Percentiles rank a stretch among this genome's conserved stretches.
Conservation (phyloP, 495 filamentous ascomycete species). For the Chlorociboria aeruginascens region DNA sequence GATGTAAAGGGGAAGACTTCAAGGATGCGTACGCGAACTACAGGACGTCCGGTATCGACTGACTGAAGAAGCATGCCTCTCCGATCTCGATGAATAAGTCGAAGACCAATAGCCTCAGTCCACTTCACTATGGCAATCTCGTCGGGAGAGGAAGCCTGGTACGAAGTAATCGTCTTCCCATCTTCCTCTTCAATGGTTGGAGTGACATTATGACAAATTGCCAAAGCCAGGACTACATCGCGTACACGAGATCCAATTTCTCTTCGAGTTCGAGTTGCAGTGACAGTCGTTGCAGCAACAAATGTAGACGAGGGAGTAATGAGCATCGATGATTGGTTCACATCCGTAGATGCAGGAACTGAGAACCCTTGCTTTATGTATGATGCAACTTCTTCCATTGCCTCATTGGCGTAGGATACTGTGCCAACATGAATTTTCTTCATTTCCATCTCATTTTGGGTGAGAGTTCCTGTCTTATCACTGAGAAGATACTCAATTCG, state of each 20-base stretch:
- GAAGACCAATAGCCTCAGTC: slow-evolving; percentile 86
- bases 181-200: slow-evolving; percentile 77
- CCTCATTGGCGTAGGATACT: slow-evolving; percentile 94
- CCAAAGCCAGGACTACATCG: slow-evolving; percentile 82
- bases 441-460: slow-evolving; percentile 98
- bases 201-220: slow-evolving; percentile 95
- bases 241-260: slow-evolving; percentile 90
- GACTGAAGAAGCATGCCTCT: slow-evolving; percentile 72
- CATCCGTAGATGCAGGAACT: slow-evolving; percentile 21
- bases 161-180: slow-evolving; percentile 65
- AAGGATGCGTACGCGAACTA: slow-evolving; percentile 80
- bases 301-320: slow-evolving; percentile 66
- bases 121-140: slow-evolving; percentile 97
- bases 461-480: slow-evolving; percentile 95
- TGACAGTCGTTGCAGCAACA: slow-evolving; percentile 40
- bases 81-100: slow-evolving; percentile 74
- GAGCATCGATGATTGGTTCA: slow-evolving; percentile 30
- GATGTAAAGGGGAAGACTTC: slow-evolving; percentile 97
- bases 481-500: slow-evolving; percentile 93
- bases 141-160: slow-evolving; percentile 94
- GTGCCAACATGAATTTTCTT: slow-evolving; percentile 98
- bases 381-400: slow-evolving; percentile 89
- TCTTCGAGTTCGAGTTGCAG: slow-evolving; percentile 67
- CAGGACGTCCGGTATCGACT: slow-evolving; percentile 58
- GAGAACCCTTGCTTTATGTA: slow-evolving; percentile 78